Conservation (phyloP, 106 monocot genomes). For the Allium fistulosum region DNA sequence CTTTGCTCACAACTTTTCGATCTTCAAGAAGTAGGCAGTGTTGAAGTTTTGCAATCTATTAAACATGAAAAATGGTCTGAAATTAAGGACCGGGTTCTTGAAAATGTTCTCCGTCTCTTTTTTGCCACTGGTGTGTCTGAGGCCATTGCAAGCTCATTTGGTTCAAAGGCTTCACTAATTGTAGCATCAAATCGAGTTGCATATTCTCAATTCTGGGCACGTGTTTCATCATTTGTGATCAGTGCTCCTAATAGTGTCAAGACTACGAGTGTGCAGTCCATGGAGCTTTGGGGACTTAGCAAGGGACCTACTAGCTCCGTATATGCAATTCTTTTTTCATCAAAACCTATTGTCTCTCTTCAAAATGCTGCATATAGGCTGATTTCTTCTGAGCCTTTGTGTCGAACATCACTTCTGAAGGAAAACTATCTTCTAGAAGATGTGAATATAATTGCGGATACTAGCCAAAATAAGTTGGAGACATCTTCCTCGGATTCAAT, state of each 20-base stretch:
- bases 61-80: conserved; percentile 29
- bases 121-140: conserved; percentile 67
- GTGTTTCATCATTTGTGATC: conserved; percentile 58
- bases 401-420: conserved; percentile 48
- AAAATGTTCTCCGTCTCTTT: conserved; percentile 68
- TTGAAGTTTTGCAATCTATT: conserved; percentile 13
- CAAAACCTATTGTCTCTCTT: conserved; percentile 40
- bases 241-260: conserved; percentile 53
- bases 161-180: conserved; percentile 40
- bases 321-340: conserved; percentile 82
- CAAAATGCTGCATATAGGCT: conserved; percentile 69
- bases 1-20: conserved; percentile 33
- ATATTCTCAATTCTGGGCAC: conserved; percentile 65
- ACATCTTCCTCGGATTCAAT: conserved; percentile 34
- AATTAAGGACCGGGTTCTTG: conserved; percentile 38
- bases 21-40: conserved; percentile 21
- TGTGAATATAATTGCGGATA: conserved; percentile 12
- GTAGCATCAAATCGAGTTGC: conserved; percentile 50
- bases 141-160: conserved; percentile 54
- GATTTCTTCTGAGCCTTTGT: conserved; percentile 60
- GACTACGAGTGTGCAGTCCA: conserved; percentile 46
- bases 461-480: conserved; percentile 16
- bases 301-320: conserved; percentile 56
- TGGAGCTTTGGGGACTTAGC: conserved; percentile 93
- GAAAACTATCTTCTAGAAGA: conserved; percentile 23